These are phyloP conservation scores for Penicillium concentricum DNA, from an alignment of 2,329 filamentous ascomycete genomes.

Conservation along the genomic window DNA sequence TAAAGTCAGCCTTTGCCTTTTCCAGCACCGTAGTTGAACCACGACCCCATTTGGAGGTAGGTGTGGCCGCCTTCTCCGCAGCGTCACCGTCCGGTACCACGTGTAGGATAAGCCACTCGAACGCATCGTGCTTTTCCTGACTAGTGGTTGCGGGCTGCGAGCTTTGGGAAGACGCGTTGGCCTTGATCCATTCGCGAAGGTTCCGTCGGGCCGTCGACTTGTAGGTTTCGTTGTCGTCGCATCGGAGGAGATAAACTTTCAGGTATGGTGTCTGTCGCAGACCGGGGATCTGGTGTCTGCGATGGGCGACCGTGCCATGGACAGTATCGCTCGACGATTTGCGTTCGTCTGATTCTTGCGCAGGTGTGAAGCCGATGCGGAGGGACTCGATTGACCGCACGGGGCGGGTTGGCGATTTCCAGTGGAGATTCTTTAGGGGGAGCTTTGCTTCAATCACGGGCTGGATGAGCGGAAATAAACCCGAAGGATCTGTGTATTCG, in stretches of 20 bases:
- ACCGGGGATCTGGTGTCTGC: slow-evolving; percentile 92
- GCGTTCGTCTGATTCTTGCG: slow-evolving; percentile 45
- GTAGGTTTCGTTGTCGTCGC: slow-evolving; percentile 94
- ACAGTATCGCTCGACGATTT: slow-evolving; percentile 39
- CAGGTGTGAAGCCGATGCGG: slow-evolving; percentile 80
- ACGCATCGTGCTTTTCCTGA: slow-evolving; percentile 92
- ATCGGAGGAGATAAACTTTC: slow-evolving; percentile 83
- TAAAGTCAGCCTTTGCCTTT: slow-evolving; percentile 88
- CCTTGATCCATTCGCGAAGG: slow-evolving; percentile 88
- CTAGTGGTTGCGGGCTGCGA: slow-evolving; percentile 51
- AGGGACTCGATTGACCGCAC: slow-evolving; percentile 90
- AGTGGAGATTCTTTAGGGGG: slow-evolving; percentile 87
- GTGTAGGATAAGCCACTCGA: slow-evolving; percentile 92
- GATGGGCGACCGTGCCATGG: slow-evolving; percentile 41
- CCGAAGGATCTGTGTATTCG: slow-evolving; percentile 93
- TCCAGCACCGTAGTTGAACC: slow-evolving; percentile 82
- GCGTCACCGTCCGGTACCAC: slow-evolving; percentile 77
- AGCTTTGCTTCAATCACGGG: slow-evolving; percentile 75
- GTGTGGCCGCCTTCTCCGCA: slow-evolving; percentile 61
- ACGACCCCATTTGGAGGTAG: slow-evolving; percentile 72
- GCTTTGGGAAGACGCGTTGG: slow-evolving; percentile 56
- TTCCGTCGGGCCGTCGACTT: slow-evolving; percentile 75
- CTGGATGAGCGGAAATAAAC: slow-evolving; percentile 78
- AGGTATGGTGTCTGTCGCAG: slow-evolving; percentile 90
- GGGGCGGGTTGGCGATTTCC: slow-evolving; percentile 91